phyloP scores from a whole-genome alignment of 805 yeast species.

The Blastobotrys terrestris region DNA sequence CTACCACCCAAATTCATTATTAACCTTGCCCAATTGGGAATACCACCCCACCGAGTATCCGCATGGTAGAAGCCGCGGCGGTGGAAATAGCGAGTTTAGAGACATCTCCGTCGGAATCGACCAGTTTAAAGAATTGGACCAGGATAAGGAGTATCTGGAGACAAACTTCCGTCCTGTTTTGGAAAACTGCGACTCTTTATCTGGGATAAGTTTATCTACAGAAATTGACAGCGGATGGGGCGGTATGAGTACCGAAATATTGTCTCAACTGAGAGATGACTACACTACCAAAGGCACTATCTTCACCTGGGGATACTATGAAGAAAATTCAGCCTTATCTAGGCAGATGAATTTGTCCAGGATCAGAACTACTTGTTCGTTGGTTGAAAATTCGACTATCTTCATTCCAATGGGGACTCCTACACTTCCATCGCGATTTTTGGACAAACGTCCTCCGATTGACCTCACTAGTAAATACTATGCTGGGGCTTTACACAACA shows the following conservation, averaged over 20 bases:
- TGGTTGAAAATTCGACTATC: constrained; percentile 46
- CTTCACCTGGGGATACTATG: constrained; percentile 43
- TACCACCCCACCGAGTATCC: constrained; percentile 35
- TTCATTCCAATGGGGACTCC: constrained; percentile 47
- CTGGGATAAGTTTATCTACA: constrained; percentile 62
- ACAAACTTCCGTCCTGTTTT: constrained; percentile 51
- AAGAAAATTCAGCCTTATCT: constrained; percentile 13
- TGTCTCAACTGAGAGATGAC: constrained; percentile 63
- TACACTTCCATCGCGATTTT: constrained; percentile 8
- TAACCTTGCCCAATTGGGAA: constrained; percentile 55
- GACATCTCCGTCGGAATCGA: constrained; percentile 47
- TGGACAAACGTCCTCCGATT: constrained; percentile 12
- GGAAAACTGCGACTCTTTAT: constrained; percentile 70
- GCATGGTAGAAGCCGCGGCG: constrained; percentile 30
- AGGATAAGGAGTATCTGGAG: constrained; percentile 48
- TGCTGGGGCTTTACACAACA: constrained; percentile 32
- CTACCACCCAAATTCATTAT: constrained; percentile 54
- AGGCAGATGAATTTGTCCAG: constrained; percentile 32
- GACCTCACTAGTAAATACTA: constrained; percentile 40
- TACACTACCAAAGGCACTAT: constrained; percentile 46
- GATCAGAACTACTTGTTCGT: constrained; percentile 40
- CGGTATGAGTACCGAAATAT: constrained; percentile 52
- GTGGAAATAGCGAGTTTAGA: constrained; percentile 19
- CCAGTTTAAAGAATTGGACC: constrained; percentile 44
- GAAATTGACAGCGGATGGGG: constrained; percentile 84